Base-by-base conservation (phyloP, 2,329 filamentous ascomycete species). In the Madurella fahalii region DNA sequence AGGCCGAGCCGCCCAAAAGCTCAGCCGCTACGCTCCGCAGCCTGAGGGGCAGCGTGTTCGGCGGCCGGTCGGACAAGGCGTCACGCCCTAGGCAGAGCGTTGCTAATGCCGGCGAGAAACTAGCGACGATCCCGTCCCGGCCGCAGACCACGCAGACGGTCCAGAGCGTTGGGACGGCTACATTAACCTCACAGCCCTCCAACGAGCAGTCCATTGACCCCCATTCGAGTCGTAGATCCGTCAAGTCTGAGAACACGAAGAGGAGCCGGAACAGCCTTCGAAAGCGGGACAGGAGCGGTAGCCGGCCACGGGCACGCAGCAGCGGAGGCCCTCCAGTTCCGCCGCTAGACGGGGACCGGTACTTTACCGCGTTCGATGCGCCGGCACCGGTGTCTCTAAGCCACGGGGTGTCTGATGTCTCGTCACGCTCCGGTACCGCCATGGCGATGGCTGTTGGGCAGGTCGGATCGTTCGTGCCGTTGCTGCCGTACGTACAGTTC, bases 141-240 rank as follows among this genome's bases (percentile, higher is more conserved):
- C 74, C 74, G n/a, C 69, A 70, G 48, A 76, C 79, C 3, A 71
- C 72, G 11, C 75, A 77, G 57, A 78, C 76, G 5, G 60, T 65
- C 2, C 66, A 69, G 5, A 74, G 72, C 60, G 31, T 54, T 9
- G 55, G 56, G 15, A 61, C 61, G 11, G 55, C 61, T 5, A 78
- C 85, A 32, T 90, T 90, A 2, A 79, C 84, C 1, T 92, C 95
- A 57, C 88, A 94, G 53, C 80, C 95, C 25, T 94, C 85, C 0
- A 81, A 83, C 54, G 87, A 90, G 53, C 79, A 71, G 2, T 43
- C 48, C 63, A 80, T 72, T 53, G 73, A 69, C 61, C 65, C 60
- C 52, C 68, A 63, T 63, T 76, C 76, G 20, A 59, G 63, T 20
- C 64, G 67, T 11, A 66, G 63, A 15, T 65, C 71, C 45, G 63